These are phyloP conservation scores for Candida maesae DNA, from an alignment of 805 yeast species.

Conservation along the genomic window DNA sequence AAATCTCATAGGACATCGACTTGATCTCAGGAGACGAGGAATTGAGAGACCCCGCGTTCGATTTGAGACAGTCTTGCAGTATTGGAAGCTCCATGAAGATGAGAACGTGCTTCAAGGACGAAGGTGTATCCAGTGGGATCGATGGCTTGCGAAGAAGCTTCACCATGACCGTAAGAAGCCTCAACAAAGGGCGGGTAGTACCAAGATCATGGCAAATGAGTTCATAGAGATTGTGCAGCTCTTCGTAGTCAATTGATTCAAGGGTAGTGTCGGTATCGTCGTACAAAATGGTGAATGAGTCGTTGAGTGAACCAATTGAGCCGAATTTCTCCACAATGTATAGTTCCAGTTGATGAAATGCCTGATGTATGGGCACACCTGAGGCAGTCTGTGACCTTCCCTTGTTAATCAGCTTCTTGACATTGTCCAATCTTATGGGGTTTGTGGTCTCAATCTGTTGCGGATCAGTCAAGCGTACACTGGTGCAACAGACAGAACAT, in stretches of 20 bases:
- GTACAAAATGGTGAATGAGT: constrained; percentile 43
- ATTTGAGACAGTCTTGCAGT: constrained; percentile 44
- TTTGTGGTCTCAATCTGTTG: neutral
- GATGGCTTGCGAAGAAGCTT: constrained; percentile 51
- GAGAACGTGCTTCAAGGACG: constrained; percentile 53
- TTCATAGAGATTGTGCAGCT: constrained; percentile 43
- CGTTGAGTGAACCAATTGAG: constrained; percentile 43
- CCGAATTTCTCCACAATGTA: constrained; percentile 46
- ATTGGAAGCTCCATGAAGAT: constrained; percentile 69
- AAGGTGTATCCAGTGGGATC: constrained; percentile 33
- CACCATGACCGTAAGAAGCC: constrained; percentile 48
- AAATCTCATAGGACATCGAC: constrained; percentile 59
- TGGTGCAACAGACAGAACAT: constrained; percentile 61
- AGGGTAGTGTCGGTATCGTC: neutral
- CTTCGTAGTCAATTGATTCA: constrained; percentile 47
- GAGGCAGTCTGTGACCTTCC: constrained; percentile 5
- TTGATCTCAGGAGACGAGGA: constrained; percentile 44
- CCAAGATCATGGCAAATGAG: constrained; percentile 47
- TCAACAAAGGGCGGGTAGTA: constrained; percentile 55
- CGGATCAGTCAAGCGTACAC: constrained; percentile 28
- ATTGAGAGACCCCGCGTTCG: constrained; percentile 6
- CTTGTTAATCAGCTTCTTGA: constrained; percentile 3
- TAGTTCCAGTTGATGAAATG: constrained; percentile 48
- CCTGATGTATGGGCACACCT: constrained; percentile 19
- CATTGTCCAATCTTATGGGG: constrained; percentile 1